phyloP scores from a whole-genome alignment of 129 eudicot genomes.

The Apium graveolens region DNA sequence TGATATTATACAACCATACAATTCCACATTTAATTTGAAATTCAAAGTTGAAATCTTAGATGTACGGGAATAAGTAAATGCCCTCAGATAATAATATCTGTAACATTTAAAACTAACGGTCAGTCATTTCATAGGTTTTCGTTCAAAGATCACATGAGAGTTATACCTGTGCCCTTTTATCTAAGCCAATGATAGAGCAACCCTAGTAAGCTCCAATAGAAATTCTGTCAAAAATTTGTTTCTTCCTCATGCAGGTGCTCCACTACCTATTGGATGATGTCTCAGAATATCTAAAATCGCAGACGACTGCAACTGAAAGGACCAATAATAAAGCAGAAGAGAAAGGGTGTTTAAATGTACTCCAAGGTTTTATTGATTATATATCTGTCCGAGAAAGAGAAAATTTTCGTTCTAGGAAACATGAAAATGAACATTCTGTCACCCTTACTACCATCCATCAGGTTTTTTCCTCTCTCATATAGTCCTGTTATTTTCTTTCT shows the following conservation, averaged over 20 bases:
- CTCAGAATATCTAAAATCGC: slow-evolving; percentile 57
- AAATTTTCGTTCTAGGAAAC: slow-evolving; percentile 65
- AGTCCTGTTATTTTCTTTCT: background rate
- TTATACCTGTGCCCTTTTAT: background rate
- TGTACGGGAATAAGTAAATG: background rate
- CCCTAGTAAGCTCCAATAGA: background rate
- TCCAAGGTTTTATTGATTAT: slow-evolving; percentile 65
- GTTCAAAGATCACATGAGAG: background rate
- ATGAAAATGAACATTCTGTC: slow-evolving; percentile 77
- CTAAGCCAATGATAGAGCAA: background rate
- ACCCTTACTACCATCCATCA: slow-evolving; percentile 97
- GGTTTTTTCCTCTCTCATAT: slow-evolving; percentile 30
- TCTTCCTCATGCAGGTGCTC: slow-evolving; percentile 56
- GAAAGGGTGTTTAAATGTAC: slow-evolving; percentile 57
- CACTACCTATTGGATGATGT: slow-evolving; percentile 87
- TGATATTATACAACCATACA: background rate
- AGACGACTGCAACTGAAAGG: slow-evolving; percentile 31
- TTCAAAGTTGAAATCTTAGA: background rate
- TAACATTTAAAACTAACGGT: background rate
- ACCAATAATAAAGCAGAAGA: slow-evolving; percentile 22
- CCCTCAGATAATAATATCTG: background rate
- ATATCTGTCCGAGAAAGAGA: slow-evolving; percentile 80
- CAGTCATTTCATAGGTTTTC: background rate
- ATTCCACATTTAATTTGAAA: background rate
- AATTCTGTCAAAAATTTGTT: background rate